A percentile compares a stretch with the other conserved stretches of the same genome.
These are phyloP conservation scores for Colletotrichum tofieldiae DNA, from an alignment of 2,329 filamentous ascomycete species.

Conservation along the genomic window DNA sequence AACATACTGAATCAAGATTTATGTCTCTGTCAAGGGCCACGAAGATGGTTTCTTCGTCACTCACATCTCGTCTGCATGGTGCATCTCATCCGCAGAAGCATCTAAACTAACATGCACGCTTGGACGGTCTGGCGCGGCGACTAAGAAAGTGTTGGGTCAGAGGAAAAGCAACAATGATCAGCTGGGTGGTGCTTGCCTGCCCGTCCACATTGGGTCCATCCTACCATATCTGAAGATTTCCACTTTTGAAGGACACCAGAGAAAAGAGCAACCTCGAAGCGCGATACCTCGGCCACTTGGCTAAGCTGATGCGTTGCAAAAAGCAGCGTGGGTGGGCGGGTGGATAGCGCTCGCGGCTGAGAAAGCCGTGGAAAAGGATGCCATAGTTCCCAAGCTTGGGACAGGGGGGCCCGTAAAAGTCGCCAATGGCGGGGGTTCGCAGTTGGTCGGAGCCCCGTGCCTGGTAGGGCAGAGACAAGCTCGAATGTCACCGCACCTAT, in stretches of 20 bases:
- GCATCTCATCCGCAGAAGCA: slow-evolving; percentile 24
- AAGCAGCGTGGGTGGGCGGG: background rate
- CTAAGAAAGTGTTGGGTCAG: slow-evolving; percentile 26
- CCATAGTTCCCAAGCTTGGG: background rate
- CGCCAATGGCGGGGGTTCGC: slow-evolving; percentile 32
- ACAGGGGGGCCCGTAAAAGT: slow-evolving; percentile 13
- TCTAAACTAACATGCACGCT: slow-evolving; percentile 34
- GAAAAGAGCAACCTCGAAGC: no score
- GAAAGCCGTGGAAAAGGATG: slow-evolving; percentile 1
- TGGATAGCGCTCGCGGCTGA: slow-evolving; percentile 23
- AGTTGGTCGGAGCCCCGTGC: slow-evolving; percentile 35
- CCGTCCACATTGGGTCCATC: background rate
- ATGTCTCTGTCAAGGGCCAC: background rate
- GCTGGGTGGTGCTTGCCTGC: background rate
- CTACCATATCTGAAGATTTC: background rate
- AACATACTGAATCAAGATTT: slow-evolving; percentile 4
- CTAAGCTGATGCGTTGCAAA: background rate
- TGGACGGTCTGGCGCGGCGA: slow-evolving; percentile 19
- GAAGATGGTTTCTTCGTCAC: background rate
- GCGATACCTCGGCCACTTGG: background rate
- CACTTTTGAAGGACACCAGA: background rate
- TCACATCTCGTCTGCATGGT: slow-evolving; percentile 16
- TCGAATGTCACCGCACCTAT: slow-evolving; percentile 39
- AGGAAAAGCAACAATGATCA: slow-evolving; percentile 34
- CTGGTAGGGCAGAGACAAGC: slow-evolving; percentile 44